These are phyloP conservation scores for Halophytophthora polymorphica DNA, from an alignment of 352 stramenopile genomes.

Conservation along the genomic window DNA sequence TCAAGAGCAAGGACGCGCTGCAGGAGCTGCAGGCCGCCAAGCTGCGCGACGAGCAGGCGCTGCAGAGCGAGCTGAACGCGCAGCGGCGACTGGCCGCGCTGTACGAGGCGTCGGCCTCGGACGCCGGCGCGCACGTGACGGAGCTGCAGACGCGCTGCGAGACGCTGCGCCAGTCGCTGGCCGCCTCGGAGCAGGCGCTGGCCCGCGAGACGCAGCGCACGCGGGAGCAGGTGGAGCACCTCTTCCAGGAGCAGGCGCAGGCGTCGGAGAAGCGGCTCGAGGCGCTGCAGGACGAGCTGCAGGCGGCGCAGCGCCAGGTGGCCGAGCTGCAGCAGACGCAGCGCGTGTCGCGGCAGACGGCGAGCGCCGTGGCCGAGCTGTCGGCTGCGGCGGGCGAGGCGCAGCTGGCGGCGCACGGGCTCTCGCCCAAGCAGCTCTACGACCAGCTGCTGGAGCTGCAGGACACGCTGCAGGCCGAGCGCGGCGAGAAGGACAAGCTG, in stretches of 20 bases:
- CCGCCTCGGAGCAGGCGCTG: constrained; percentile 58
- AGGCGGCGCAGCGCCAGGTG: constrained; percentile 48
- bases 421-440: constrained; percentile 89
- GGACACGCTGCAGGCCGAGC: constrained; percentile 75
- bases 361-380: constrained; percentile 49
- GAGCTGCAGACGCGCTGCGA: constrained; percentile 59
- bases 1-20: constrained; percentile 65
- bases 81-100: constrained; percentile 67
- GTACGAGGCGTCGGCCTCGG: constrained; percentile 66
- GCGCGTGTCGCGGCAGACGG: constrained; percentile 46
- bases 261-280: constrained; percentile 54
- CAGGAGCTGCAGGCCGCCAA: constrained; percentile 65
- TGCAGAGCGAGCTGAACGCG: constrained; percentile 63
- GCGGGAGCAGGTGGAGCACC: constrained; percentile 63
- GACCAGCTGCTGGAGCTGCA: constrained; percentile 86
- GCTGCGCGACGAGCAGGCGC: constrained; percentile 55
- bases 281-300: constrained; percentile 50
- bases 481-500: constrained; percentile 82
- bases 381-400: constrained; percentile 59
- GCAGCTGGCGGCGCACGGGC: constrained; percentile 59
- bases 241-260: constrained; percentile 71
- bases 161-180: constrained; percentile 51
- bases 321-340: constrained; percentile 68
- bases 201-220: constrained; percentile 61
- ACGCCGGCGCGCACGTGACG: constrained; percentile 48